Conservation (phyloP, 2,329 filamentous ascomycete species). For the Emergomyces pasteurianus region DNA sequence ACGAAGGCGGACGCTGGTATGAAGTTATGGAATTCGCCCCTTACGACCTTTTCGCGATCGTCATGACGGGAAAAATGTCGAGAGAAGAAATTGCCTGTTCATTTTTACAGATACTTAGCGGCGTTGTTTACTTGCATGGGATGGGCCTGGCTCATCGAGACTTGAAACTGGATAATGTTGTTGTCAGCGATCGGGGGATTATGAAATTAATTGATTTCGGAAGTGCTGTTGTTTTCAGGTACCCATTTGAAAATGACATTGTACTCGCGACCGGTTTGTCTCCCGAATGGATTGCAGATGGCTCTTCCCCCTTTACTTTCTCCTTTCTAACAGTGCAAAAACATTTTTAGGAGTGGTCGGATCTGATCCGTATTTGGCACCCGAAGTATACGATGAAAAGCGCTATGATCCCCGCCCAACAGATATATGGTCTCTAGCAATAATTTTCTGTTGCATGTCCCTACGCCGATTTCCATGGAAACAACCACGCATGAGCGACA, state of each 20-base stretch:
- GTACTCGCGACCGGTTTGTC: constrained; percentile 66
- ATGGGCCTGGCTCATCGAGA: constrained; percentile 93
- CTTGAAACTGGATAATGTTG: constrained; percentile 93
- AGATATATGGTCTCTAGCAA: constrained; percentile 96
- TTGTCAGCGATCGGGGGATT: constrained; percentile 89
- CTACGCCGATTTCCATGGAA: constrained; percentile 95
- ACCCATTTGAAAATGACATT: constrained; percentile 87
- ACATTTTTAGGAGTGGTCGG: constrained; percentile 59
- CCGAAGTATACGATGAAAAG: constrained; percentile 87
- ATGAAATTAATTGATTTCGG: constrained; percentile 99
- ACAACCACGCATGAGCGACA: constrained; percentile 78
- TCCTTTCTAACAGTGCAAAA: constrained; percentile 1
- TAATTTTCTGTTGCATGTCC: constrained; percentile 99
- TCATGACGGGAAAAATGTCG: constrained; percentile 97
- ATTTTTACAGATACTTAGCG: constrained; percentile 88
- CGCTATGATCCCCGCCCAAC: constrained; percentile 90
- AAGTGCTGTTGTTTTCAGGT: constrained; percentile 91
- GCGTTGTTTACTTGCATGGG: constrained; percentile 86
- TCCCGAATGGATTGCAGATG: background rate
- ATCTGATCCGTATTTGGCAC: constrained; percentile 91
- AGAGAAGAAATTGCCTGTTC: constrained; percentile 82
- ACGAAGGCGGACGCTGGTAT: constrained; percentile 89
- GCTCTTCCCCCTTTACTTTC: background rate
- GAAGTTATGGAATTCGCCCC: constrained; percentile 99
- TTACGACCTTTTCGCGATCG: constrained; percentile 89